Percentiles rank a stretch among this genome's conserved stretches.
phyloP scores from a whole-genome alignment of 768 basidiomycete species.

The Tubosaeta sp. region DNA sequence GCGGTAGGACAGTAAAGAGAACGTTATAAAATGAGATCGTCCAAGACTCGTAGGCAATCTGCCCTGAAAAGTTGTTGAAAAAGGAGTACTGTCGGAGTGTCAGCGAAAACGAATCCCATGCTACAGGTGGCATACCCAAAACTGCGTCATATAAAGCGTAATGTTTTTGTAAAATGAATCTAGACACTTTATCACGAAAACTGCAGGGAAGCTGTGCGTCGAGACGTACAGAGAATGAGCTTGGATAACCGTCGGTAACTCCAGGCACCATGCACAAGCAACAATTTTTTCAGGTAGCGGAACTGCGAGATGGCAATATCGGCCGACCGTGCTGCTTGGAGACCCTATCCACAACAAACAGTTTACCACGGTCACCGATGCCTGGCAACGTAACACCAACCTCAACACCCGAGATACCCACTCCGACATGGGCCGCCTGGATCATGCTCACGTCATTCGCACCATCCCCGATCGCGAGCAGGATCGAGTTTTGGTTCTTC shows the following conservation, averaged over 20 bases:
- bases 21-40: slow-evolving; percentile 97
- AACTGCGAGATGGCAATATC: slow-evolving; percentile 99
- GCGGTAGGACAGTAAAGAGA: slow-evolving; percentile 91
- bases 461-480: slow-evolving; percentile 97
- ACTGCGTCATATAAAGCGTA: slow-evolving; percentile 95
- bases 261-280: slow-evolving; percentile 98
- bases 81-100: slow-evolving; percentile 76
- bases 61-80: slow-evolving; percentile 99
- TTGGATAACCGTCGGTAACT: slow-evolving; percentile 95
- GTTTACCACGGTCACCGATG: not conserved
- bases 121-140: slow-evolving; percentile 64
- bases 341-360: slow-evolving; percentile 51
- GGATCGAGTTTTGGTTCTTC: slow-evolving; percentile 87
- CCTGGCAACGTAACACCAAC: slow-evolving; percentile 35
- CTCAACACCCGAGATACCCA: slow-evolving; percentile 97
- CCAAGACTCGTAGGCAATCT: slow-evolving; percentile 99
- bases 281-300: slow-evolving; percentile 87
- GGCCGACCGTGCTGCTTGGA: slow-evolving; percentile 97
- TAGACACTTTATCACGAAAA: slow-evolving; percentile 27
- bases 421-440: slow-evolving; percentile 95
- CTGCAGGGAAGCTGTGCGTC: not conserved
- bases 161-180: slow-evolving; percentile 99
- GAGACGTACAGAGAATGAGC: slow-evolving; percentile 82
- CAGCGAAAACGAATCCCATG: not conserved
- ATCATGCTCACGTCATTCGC: slow-evolving; percentile 99